Base-by-base conservation (phyloP, 768 basidiomycete species). In the Tulasnella sp. region DNA sequence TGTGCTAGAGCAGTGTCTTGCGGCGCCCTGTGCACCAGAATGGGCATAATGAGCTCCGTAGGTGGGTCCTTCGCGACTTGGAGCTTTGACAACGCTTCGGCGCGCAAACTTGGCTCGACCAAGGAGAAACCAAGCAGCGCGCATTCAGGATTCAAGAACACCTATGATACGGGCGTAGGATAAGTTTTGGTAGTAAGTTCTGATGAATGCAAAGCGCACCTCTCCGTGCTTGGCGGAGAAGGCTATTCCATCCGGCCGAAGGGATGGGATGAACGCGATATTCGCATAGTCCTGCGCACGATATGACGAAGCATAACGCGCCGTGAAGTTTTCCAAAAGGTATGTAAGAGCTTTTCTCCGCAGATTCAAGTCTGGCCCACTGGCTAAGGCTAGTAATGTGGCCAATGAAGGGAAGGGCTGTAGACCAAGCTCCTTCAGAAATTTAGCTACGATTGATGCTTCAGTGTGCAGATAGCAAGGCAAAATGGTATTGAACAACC, bases 231-330 rank as follows among this genome's bases (percentile, higher is more conserved):
- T 80, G 1, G 80, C 84, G 61, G 89, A 67, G 60, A 78, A 76
- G 1, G 66, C 63, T 15, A 70, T 64, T n/a, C 77, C 77, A 15
- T 76, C 73, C 4, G 77, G 74, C 17, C 78, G 74, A 2, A 80
- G 65, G 2, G 91, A 83, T 1, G 95, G 95, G 47, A 99, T 80
- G 72, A 88, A 99, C 0, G 85, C 74, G 8, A 86, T 67, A 24
- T 82, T 72, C 3, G 74, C 71, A 63, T 81, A 86, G 11, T 76
- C 67, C 13, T 73, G 68, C n/a, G 80, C 76, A 45, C 79, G 73
- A 63, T 87, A 86, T 42, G 79, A 73, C 1, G 4, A n/a, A 0
- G 70, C 67, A 67, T 88, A 94, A 58, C 78, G 78, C 0, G 73
- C 75, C 7, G 74, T 68, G 27, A 84, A 75, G 65, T 94, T 86